phyloP scores from a whole-genome alignment of 2,329 filamentous ascomycete species.

The Cytospora chrysosperma region DNA sequence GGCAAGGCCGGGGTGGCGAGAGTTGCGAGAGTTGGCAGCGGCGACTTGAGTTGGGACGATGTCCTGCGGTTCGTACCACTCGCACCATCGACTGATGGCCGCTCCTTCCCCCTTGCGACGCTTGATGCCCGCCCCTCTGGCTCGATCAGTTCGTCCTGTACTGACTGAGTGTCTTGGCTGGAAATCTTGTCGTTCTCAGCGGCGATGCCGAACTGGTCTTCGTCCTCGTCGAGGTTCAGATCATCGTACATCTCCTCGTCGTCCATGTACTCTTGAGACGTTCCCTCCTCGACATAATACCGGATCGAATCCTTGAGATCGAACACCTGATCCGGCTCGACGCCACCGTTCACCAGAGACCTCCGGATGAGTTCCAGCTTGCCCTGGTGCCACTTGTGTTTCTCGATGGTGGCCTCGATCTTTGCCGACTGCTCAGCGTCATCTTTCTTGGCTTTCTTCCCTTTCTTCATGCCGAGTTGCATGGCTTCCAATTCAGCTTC shows the following conservation, averaged over 20 bases:
- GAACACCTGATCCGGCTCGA: slow-evolving; percentile 83
- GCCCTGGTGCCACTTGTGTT: slow-evolving; percentile 93
- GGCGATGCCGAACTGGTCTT: slow-evolving; percentile 79
- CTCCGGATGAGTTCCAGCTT: slow-evolving; percentile 90
- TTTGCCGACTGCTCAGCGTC: slow-evolving; percentile 78
- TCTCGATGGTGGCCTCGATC: slow-evolving; percentile 80
- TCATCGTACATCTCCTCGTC: slow-evolving; percentile 97
- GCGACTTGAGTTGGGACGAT: slow-evolving; percentile 91
- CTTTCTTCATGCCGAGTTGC: slow-evolving; percentile 89
- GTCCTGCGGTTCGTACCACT: slow-evolving; percentile 58
- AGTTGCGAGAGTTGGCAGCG: slow-evolving; percentile 87
- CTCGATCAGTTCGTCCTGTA: slow-evolving; percentile 77
- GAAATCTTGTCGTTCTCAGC: slow-evolving; percentile 82
- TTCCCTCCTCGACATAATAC: slow-evolving; percentile 91
- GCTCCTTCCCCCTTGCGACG: slow-evolving; percentile 51
- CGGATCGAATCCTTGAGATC: slow-evolving; percentile 89
- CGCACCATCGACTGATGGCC: slow-evolving; percentile 57
- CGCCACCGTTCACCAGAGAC: slow-evolving; percentile 86
- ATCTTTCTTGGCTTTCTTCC: slow-evolving; percentile 79
- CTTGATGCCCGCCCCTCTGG: slow-evolving; percentile 46
- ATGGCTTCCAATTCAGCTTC: slow-evolving; percentile 88
- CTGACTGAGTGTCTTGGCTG: slow-evolving; percentile 91
- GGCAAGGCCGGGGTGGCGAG: slow-evolving; percentile 69
- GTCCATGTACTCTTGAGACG: slow-evolving; percentile 86
- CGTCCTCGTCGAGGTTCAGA: slow-evolving; percentile 86